Conservation (phyloP, 371 early-diverging fungal genomes). For the Syncephalastrum sp. region DNA sequence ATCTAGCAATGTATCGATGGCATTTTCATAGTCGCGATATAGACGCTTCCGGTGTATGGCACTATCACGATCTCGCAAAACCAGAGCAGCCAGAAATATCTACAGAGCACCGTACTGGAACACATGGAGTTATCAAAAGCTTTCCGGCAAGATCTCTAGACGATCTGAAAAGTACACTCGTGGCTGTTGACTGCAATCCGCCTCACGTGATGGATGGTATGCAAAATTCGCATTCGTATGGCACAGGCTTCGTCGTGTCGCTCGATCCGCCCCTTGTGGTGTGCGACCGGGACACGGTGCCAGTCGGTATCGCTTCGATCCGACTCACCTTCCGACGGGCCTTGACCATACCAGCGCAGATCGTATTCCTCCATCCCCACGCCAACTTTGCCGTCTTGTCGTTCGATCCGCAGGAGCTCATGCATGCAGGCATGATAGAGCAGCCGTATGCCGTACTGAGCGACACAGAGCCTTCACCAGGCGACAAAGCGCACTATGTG, state of each 20-base stretch:
- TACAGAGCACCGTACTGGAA: too few species aligned
- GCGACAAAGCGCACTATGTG: slow-evolving; percentile 61
- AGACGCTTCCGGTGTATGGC: slow-evolving; percentile 80
- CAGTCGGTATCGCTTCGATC: slow-evolving; percentile 75
- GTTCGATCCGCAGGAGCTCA: slow-evolving; percentile 57
- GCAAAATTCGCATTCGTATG: slow-evolving; percentile 61
- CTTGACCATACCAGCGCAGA: slow-evolving; percentile 71
- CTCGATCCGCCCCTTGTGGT: slow-evolving; percentile 67
- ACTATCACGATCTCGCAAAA: too few species aligned
- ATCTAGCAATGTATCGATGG: not conserved
- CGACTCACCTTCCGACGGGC: slow-evolving; percentile 79
- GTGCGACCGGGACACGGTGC: slow-evolving; percentile 78
- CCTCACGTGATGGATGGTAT: slow-evolving; percentile 74
- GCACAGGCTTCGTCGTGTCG: slow-evolving; percentile 78
- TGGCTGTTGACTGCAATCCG: slow-evolving; percentile 66
- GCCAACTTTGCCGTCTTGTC: slow-evolving; percentile 79
- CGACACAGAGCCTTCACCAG: slow-evolving; percentile 55
- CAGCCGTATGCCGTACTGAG: slow-evolving; percentile 73
- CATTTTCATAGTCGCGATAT: slow-evolving; percentile 5
- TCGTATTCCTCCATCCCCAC: slow-evolving; percentile 74
- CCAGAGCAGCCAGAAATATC: too few species aligned
- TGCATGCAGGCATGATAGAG: slow-evolving; percentile 47
- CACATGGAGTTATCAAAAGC: too few species aligned
- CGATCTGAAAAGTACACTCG: slow-evolving; percentile 36
- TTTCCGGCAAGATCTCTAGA: too few species aligned